Evolutionary conservation across 441 rosid species (phyloP), one percentile per base, ranked within the genome.

Genomic region (Pelargonium myrrhifolium): DNA sequence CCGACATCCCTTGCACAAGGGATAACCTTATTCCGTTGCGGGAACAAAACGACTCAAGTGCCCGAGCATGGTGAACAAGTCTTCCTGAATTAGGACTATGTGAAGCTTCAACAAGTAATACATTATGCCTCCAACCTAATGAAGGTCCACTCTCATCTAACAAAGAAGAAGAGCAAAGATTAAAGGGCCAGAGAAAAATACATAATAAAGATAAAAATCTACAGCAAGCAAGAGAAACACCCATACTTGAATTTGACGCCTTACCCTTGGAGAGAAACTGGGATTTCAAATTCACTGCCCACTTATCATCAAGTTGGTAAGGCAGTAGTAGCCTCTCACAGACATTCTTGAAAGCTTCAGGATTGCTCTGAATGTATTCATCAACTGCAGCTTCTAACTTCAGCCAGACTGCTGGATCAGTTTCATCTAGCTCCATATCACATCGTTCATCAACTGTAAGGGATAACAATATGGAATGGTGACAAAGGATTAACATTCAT

Each of bases 401-500:
- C 60, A 75, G 79, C 99, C 99, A 94, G 64, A 87, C 79, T 43
- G 99, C 84, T 56, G 99, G 99, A 83, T 94, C 99, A 76, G 99
- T 94, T 78, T 94, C 99, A 77, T 94, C 99, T 74, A 94, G 85
- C 77, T 94, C 99, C 99, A 94, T 94, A 65, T 83, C 97, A 78
- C 91, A 91, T 26, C 97, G 89, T 78, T 94, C 97, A 77, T 94
- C 97, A 78, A 91, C 99, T 94, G 85, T 68, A 68, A 68, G 61
- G 71, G 66, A 22, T 73, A 62, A 76, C 22, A 62, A 76, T 62
- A 20, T 43, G 71, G 65, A 73, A 79, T n/a, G 37, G 62, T 17
- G 14, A 65, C 62, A 68, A 56, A 72, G 28, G n/a, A n/a, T n/a
- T n/a, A 66, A 28, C 67, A 24, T 37, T 62, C 37, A 68, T 71